phyloP scores from a whole-genome alignment of 371 early-diverging fungal genomes.

The Apophysomyces ossiformis region DNA sequence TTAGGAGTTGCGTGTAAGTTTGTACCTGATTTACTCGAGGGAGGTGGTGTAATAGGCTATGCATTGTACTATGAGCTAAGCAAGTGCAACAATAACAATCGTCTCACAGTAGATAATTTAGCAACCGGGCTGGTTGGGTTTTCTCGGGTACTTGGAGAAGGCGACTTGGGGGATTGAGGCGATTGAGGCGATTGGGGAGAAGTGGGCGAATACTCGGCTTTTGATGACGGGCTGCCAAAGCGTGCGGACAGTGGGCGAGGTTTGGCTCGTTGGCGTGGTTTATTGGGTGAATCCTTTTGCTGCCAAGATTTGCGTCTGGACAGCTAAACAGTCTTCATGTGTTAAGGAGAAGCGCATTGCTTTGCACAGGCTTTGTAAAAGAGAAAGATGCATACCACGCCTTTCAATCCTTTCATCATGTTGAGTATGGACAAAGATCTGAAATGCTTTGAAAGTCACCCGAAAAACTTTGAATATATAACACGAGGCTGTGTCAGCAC shows the following conservation, averaged over 20 bases:
- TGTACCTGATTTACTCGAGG: constrained; percentile 68
- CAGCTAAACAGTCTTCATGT: constrained; percentile 22
- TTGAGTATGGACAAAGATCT: constrained; percentile 15
- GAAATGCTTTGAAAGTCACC: not conserved
- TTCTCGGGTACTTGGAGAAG: not conserved
- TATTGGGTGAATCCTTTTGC: constrained; percentile 24
- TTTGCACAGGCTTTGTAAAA: not conserved
- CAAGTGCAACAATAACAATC: not conserved
- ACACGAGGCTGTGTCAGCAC: constrained; percentile 4
- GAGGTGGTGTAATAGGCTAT: constrained; percentile 42
- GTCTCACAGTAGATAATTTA: not conserved
- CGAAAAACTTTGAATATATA: not conserved
- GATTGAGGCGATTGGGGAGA: not conserved
- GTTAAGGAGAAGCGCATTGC: not conserved
- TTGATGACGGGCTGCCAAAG: not conserved
- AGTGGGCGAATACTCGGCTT: not conserved
- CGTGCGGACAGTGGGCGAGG: constrained; percentile 8
- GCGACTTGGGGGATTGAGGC: not conserved
- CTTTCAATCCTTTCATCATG: constrained; percentile 50
- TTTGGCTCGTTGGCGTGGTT: constrained; percentile 17
- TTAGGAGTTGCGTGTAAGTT: constrained; percentile 78
- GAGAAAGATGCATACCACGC: constrained; percentile 34
- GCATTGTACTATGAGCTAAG: not conserved
- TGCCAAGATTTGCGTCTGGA: constrained; percentile 37
- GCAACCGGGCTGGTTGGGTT: not conserved